Conservation (phyloP, 192 early-diverging fungal species). For the Phlyctochytrium bullatum region DNA sequence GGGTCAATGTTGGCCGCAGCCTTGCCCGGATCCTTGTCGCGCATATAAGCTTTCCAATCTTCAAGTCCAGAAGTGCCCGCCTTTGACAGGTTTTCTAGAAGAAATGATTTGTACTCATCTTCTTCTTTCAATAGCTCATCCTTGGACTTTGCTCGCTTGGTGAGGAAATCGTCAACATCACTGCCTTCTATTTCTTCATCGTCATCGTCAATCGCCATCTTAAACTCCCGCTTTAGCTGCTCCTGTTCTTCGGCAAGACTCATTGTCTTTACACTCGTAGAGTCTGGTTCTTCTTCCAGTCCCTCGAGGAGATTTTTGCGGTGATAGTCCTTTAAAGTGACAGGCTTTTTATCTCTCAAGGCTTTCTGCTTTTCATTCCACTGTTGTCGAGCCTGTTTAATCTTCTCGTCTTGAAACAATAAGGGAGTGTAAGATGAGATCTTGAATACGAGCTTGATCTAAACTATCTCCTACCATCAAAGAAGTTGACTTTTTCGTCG, state of each 20-base stretch:
- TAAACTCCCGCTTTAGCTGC: conserved; percentile 70
- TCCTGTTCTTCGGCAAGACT: conserved; percentile 80
- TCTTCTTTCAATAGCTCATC: conserved; percentile 81
- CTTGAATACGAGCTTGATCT: background rate
- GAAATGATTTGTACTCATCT: conserved; percentile 83
- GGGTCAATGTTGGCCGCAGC: conserved; percentile 49
- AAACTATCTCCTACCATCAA: conserved; percentile 49
- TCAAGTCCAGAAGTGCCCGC: conserved; percentile 55
- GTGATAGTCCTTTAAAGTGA: conserved; percentile 86
- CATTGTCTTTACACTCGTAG: conserved; percentile 42
- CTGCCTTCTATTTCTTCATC: conserved; percentile 43
- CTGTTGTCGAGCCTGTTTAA: conserved; percentile 53
- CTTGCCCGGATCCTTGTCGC: conserved; percentile 21
- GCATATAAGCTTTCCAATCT: conserved; percentile 5
- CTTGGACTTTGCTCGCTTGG: conserved; percentile 69
- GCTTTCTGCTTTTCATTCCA: conserved; percentile 69
- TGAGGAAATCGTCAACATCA: conserved; percentile 73
- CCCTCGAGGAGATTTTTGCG: conserved; percentile 67
- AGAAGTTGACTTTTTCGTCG: conserved; percentile 73
- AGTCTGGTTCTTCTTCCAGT: conserved; percentile 20
- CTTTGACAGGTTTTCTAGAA: conserved; percentile 74
- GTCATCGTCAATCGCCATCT: conserved; percentile 27
- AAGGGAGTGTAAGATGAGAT: background rate
- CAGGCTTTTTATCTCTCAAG: conserved; percentile 60
- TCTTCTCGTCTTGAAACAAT: conserved; percentile 45